Evolutionary conservation across 257 asterid species (phyloP).

Genomic region (Coffea canephora): DNA sequence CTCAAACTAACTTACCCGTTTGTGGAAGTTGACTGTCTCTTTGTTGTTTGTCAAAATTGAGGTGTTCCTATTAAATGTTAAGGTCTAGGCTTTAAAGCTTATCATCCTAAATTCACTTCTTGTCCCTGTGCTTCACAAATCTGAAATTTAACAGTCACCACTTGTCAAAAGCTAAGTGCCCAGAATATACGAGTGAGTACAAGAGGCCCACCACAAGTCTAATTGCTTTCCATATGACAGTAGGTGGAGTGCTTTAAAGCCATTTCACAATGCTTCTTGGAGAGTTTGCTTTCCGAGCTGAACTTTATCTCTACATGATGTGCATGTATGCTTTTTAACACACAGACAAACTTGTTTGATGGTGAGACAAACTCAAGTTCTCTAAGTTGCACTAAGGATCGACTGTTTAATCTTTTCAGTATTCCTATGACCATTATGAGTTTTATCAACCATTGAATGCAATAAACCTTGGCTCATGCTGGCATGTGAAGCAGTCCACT

Average conservation of each 20-base stretch:
- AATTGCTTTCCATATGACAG: not conserved
- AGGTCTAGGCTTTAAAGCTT: not conserved
- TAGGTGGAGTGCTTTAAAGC: not conserved
- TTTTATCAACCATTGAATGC: too few relatives aligned
- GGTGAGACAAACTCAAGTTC: not conserved
- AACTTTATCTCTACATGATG: too few relatives aligned
- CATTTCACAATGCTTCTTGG: too few relatives aligned
- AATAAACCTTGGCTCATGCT: too few relatives aligned
- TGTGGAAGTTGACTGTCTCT: not conserved
- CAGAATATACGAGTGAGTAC: not conserved
- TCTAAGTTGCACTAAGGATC: not conserved
- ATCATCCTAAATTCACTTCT: not conserved
- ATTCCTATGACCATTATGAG: too few relatives aligned
- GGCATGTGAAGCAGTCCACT: not conserved
- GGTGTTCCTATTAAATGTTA: not conserved
- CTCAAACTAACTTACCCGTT: not conserved
- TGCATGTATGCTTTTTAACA: not conserved
- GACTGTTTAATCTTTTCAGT: not conserved
- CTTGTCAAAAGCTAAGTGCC: not conserved
- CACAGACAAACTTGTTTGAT: not conserved
- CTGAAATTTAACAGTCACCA: not conserved
- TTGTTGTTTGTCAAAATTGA: not conserved
- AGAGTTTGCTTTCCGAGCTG: too few relatives aligned
- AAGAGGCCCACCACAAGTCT: not conserved
- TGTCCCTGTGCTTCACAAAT: not conserved